Conservation (phyloP, 2,329 filamentous ascomycete species). For the Neonectria neomacrospora region DNA sequence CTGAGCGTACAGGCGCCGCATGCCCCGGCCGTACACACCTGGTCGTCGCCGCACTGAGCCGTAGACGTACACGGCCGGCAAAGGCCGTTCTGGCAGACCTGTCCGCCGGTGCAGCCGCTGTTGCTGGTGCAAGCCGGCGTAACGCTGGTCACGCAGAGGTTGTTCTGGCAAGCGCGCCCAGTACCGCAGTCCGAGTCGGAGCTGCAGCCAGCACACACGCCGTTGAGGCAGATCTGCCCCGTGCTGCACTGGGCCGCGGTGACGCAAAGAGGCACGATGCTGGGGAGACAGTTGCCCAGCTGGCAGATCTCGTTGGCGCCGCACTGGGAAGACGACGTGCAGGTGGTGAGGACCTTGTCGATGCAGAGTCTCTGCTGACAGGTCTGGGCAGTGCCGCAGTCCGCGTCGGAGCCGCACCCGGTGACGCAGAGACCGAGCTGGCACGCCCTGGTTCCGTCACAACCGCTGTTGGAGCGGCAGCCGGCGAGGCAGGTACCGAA, state of each 20-base stretch:
- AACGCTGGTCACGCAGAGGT: slow-evolving; percentile 11
- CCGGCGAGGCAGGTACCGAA: slow-evolving; percentile 22
- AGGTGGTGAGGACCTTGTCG: neutral
- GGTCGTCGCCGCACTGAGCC: slow-evolving; percentile 12
- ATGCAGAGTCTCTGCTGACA: slow-evolving; percentile 11
- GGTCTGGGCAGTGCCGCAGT: slow-evolving; percentile 5
- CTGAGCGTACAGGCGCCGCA: slow-evolving; percentile 13
- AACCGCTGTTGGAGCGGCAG: slow-evolving; percentile 17
- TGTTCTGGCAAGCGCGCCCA: slow-evolving; percentile 17
- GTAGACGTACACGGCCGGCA: slow-evolving; percentile 11
- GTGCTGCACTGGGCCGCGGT: slow-evolving; percentile 7
- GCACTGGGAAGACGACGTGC: slow-evolving; percentile 12
- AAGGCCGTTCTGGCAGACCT: slow-evolving; percentile 14
- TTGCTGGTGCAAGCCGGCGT: slow-evolving; percentile 14
- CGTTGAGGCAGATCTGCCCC: slow-evolving; percentile 19
- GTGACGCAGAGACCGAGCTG: slow-evolving; percentile 16
- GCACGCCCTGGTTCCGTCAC: slow-evolving; percentile 7
- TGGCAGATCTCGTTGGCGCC: slow-evolving; percentile 13
- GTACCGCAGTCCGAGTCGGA: slow-evolving; percentile 11
- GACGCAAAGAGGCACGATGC: slow-evolving; percentile 17
- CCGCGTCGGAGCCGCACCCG: neutral
- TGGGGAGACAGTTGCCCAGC: slow-evolving; percentile 15
- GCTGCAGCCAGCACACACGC: slow-evolving; percentile 14
- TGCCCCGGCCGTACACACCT: slow-evolving; percentile 11
- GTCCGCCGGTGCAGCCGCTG: slow-evolving; percentile 9